These are phyloP conservation scores for Trichoderma koningii DNA, from an alignment of 2,329 filamentous ascomycete species.

Conservation along the genomic window DNA sequence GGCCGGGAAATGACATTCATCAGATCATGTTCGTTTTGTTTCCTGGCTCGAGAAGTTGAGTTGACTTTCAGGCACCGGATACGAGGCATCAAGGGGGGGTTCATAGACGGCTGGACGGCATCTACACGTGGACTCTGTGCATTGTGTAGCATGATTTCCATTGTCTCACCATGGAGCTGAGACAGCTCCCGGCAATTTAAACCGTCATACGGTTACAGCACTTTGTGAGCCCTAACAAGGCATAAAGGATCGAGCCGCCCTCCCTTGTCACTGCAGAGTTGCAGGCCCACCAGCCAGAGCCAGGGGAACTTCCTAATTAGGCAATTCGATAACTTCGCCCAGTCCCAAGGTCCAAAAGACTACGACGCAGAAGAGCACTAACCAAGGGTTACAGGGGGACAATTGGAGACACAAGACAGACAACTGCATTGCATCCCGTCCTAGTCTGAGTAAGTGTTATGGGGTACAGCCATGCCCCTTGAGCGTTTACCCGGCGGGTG, in stretches of 20 bases:
- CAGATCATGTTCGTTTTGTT: background rate
- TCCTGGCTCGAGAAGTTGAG: background rate
- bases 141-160: background rate
- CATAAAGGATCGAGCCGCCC: conserved; percentile 1
- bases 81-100: background rate
- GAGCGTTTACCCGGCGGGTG: too few species aligned
- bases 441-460: too few species aligned
- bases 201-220: conserved; percentile 16
- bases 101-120: background rate
- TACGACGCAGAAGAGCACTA: background rate
- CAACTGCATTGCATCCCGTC: background rate
- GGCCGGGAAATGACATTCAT: background rate
- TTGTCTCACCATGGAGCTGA: conserved; percentile 7
- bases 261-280: background rate
- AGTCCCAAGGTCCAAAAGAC: background rate
- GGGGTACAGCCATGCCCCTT: too few species aligned
- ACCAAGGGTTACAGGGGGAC: background rate
- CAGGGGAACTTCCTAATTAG: conserved; percentile 16
- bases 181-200: background rate
- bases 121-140: background rate
- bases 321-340: conserved; percentile 24
- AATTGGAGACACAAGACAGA: background rate
- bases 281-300: conserved; percentile 8
- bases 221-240: conserved; percentile 6
- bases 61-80: too few species aligned